These are phyloP conservation scores for Retiboletus flavoniger DNA, from an alignment of 1,284 basidiomycete species.

Conservation along the genomic window DNA sequence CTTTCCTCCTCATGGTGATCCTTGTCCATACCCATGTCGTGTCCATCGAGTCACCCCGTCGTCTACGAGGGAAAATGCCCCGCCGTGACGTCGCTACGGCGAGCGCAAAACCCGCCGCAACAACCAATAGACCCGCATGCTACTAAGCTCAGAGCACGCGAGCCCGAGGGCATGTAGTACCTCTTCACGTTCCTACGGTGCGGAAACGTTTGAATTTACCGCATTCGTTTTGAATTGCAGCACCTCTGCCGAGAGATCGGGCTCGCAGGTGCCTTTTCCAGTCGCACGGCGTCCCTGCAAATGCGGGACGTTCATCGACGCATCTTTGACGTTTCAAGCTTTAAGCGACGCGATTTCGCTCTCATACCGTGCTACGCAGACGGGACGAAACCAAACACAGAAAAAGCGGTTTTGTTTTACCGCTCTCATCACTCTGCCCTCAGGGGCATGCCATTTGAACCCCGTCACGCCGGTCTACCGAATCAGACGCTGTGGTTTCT, in stretches of 20 bases:
- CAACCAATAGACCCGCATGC: constrained; percentile 66
- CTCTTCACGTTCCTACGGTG: constrained; percentile 72
- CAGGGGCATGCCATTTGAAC: too few relatives aligned
- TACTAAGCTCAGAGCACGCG: constrained; percentile 50
- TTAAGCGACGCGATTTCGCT: too few relatives aligned
- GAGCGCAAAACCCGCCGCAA: constrained; percentile 75
- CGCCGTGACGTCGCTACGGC: constrained; percentile 64
- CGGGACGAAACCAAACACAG: too few relatives aligned
- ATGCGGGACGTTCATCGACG: too few relatives aligned
- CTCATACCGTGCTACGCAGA: too few relatives aligned
- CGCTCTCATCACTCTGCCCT: too few relatives aligned
- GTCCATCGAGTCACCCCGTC: constrained; percentile 54
- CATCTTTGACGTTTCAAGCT: too few relatives aligned
- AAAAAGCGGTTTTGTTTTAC: too few relatives aligned
- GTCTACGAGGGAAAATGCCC: constrained; percentile 51
- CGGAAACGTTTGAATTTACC: constrained; percentile 61
- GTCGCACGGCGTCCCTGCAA: too few relatives aligned
- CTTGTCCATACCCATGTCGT: constrained; percentile 46
- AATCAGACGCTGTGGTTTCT: too few relatives aligned
- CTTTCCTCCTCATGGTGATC: too few relatives aligned
- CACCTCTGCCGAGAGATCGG: constrained; percentile 64
- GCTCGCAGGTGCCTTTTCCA: constrained; percentile 34
- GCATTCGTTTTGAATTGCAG: constrained; percentile 50
- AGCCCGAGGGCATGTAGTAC: constrained; percentile 28
- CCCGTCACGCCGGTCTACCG: too few relatives aligned